A percentile compares a stretch with the other conserved stretches of the same genome.
Evolutionary conservation across 2,329 filamentous ascomycete genomes (phyloP).

Genomic region (Colletotrichum lupini): DNA sequence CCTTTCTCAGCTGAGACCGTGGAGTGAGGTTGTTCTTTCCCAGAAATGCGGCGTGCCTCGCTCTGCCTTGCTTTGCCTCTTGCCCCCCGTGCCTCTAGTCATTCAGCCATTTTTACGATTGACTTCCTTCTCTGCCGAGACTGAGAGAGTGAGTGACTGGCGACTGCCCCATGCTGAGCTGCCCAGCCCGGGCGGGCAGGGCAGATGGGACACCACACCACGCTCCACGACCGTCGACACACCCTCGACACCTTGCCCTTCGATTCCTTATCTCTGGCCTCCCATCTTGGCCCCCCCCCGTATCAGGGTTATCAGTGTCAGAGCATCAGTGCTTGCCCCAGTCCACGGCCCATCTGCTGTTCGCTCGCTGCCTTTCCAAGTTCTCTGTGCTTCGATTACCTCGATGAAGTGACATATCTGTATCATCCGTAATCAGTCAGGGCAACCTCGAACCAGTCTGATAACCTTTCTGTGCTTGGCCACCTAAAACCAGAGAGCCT

Average conservation of each 20-base stretch:
- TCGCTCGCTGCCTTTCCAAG: background rate
- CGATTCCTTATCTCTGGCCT: constrained; percentile 12
- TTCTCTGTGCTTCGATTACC: background rate
- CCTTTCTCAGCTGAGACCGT: background rate
- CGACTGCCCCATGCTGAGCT: background rate
- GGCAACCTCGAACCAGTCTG: background rate
- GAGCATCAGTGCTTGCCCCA: background rate
- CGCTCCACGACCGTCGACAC: background rate
- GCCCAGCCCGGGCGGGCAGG: no score
- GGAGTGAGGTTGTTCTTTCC: background rate
- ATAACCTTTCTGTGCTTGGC: background rate
- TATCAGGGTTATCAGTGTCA: constrained; percentile 3
- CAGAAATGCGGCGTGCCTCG: background rate
- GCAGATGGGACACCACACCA: background rate
- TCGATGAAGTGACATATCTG: constrained; percentile 11
- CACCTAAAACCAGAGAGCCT: constrained; percentile 19
- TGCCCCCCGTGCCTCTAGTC: constrained; percentile 6
- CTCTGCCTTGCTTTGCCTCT: background rate
- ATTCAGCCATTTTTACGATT: background rate
- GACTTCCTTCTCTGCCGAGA: background rate
- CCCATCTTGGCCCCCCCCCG: constrained; percentile 5
- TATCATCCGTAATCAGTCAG: constrained; percentile 3
- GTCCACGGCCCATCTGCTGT: background rate
- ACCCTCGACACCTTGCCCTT: background rate
- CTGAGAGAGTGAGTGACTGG: background rate